phyloP scores from a whole-genome alignment of 2,329 filamentous ascomycete genomes.

The Diaporthe ilicicola region DNA sequence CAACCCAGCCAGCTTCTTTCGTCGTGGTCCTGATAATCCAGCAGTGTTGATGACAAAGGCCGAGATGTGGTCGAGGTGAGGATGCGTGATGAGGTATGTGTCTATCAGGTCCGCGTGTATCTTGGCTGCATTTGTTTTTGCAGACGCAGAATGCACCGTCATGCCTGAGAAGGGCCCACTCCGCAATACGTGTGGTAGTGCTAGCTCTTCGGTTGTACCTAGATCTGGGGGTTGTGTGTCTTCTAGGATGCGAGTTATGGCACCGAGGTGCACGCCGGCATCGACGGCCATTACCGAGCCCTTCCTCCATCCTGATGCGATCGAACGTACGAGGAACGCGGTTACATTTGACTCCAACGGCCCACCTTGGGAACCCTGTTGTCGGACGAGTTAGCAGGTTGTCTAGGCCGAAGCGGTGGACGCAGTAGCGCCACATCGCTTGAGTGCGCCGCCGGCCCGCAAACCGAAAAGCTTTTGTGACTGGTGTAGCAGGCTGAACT shows the following conservation, averaged over 20 bases:
- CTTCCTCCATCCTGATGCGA: constrained; percentile 79
- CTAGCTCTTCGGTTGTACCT: constrained; percentile 41
- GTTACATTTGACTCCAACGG: constrained; percentile 91
- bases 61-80: constrained; percentile 94
- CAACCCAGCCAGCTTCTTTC: constrained; percentile 86
- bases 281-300: constrained; percentile 92
- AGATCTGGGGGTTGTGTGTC: constrained; percentile 52
- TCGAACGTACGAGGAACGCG: constrained; percentile 86
- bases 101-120: constrained; percentile 83
- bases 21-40: constrained; percentile 78
- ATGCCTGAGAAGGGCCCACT: constrained; percentile 84
- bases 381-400: constrained; percentile 39
- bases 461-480: not conserved
- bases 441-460: not conserved
- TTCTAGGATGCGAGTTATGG: constrained; percentile 83
- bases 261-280: constrained; percentile 86
- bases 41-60: constrained; percentile 95
- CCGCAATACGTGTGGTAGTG: constrained; percentile 64
- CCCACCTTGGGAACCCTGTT: constrained; percentile 86
- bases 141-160: constrained; percentile 70
- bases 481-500: not conserved
- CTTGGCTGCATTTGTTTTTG: constrained; percentile 81
- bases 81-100: constrained; percentile 92
- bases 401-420: constrained; percentile 26
- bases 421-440: constrained; percentile 12